phyloP scores from a whole-genome alignment of 2,329 filamentous ascomycete genomes.

The Aspergillus pseudoglaucus region DNA sequence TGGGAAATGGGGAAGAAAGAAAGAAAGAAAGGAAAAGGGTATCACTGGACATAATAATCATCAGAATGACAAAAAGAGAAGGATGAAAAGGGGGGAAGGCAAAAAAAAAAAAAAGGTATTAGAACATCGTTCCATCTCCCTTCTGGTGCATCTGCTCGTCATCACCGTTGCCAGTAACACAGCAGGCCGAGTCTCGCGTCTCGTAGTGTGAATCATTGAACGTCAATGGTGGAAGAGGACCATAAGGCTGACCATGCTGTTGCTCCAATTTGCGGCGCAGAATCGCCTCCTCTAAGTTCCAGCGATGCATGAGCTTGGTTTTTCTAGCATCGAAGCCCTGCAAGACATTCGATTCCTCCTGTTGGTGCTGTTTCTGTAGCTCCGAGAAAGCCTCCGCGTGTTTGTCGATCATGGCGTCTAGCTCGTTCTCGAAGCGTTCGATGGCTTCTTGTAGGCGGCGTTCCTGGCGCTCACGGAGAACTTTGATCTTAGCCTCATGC shows the following conservation, averaged over 20 bases:
- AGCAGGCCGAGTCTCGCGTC: conserved; percentile 25
- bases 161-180: conserved; percentile 12
- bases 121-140: conserved; percentile 11
- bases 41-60: conserved; percentile 20
- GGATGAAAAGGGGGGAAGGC: conserved; percentile 19
- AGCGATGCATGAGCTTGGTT: conserved; percentile 28
- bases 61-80: conserved; percentile 6
- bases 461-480: conserved; percentile 42
- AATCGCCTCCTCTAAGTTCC: conserved; percentile 40
- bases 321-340: conserved; percentile 30
- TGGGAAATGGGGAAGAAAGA: neutral
- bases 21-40: conserved; percentile 15
- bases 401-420: conserved; percentile 27
- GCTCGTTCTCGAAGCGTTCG: conserved; percentile 33
- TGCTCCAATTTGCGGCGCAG: conserved; percentile 33
- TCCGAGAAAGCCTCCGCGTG: conserved; percentile 26
- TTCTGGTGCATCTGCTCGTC: conserved; percentile 9
- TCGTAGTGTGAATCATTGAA: conserved; percentile 23
- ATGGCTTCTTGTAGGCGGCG: conserved; percentile 34
- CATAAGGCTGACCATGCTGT: conserved; percentile 29
- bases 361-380: conserved; percentile 30
- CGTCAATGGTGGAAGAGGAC: conserved; percentile 32
- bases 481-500: conserved; percentile 41
- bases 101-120: conserved; percentile 17
- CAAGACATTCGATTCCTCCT: conserved; percentile 25